phyloP scores from a whole-genome alignment of 1,139 yeast species.

The Magnusiomyces ingens region DNA sequence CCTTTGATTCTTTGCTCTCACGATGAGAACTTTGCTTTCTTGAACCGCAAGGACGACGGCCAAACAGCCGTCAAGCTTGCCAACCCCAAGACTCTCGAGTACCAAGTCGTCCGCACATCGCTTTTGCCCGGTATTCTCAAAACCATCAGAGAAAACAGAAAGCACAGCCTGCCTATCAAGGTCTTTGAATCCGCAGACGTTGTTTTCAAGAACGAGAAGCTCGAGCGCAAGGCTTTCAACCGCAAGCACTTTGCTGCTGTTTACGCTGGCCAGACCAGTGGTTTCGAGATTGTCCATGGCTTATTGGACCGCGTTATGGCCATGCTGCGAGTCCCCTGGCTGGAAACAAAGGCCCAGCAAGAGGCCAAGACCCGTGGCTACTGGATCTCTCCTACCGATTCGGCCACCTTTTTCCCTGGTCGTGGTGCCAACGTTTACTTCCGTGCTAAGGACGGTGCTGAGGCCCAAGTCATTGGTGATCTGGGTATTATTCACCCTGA shows the following conservation, averaged over 20 bases:
- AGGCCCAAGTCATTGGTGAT: constrained; percentile 51
- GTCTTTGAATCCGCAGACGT: constrained; percentile 96
- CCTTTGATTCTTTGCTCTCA: constrained; percentile 94
- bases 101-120: constrained; percentile 95
- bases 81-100: constrained; percentile 94
- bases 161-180: constrained; percentile 88
- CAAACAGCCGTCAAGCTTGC: constrained; percentile 79
- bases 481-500: constrained; percentile 96
- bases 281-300: constrained; percentile 93
- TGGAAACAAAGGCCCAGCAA: constrained; percentile 44
- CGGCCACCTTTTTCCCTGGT: constrained; percentile 87
- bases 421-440: constrained; percentile 87
- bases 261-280: constrained; percentile 89
- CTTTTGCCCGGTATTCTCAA: constrained; percentile 91
- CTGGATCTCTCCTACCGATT: constrained; percentile 35
- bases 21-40: constrained; percentile 88
- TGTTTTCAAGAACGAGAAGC: constrained; percentile 69
- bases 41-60: constrained; percentile 69
- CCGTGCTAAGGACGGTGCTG: constrained; percentile 47
- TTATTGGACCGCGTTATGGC: constrained; percentile 92
- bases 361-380: constrained; percentile 53
- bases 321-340: constrained; percentile 86
- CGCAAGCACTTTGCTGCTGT: constrained; percentile 94
- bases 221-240: constrained; percentile 87
- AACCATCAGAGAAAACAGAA: constrained; percentile 92